Conservation (phyloP, 176 grass and related monocot genomes). For the Rhipidocladum racemiflorum region DNA sequence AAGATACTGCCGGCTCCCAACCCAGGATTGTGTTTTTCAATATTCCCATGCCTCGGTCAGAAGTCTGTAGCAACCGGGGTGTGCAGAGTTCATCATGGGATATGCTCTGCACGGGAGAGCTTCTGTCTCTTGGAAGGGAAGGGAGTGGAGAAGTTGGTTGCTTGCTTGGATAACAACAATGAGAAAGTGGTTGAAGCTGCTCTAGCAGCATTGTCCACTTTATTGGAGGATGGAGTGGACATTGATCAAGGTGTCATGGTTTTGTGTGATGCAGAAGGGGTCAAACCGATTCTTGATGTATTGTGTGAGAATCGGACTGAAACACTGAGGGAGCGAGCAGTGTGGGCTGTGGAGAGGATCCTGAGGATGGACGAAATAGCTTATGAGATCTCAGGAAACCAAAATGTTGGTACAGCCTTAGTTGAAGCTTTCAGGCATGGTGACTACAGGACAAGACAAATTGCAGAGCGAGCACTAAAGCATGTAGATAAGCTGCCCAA, state of each 20-base stretch:
- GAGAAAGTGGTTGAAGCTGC: slow-evolving; percentile 84
- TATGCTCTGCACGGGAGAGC: slow-evolving; percentile 78
- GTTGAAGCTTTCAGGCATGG: slow-evolving; percentile 94
- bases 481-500: slow-evolving; percentile 97
- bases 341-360: slow-evolving; percentile 96
- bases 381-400: slow-evolving; percentile 79
- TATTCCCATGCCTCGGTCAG: slow-evolving; percentile 67
- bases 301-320: slow-evolving; percentile 68
- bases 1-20: slow-evolving; percentile 49
- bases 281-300: slow-evolving; percentile 69
- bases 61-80: slow-evolving; percentile 52
- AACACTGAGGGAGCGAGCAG: slow-evolving; percentile 54
- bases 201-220: slow-evolving; percentile 72
- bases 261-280: slow-evolving; percentile 70
- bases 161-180: slow-evolving; percentile 83
- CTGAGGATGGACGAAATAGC: slow-evolving; percentile 75
- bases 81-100: slow-evolving; percentile 72
- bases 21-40: slow-evolving; percentile 60
- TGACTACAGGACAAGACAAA: slow-evolving; percentile 82
- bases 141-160: slow-evolving; percentile 85
- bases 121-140: slow-evolving; percentile 93
- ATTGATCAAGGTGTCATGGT: slow-evolving; percentile 80
- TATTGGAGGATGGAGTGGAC: slow-evolving; percentile 87
- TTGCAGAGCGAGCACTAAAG: slow-evolving; percentile 86
- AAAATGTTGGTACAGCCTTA: slow-evolving; percentile 82